Evolutionary conservation across 2,329 filamentous ascomycete species (phyloP).

Genomic region (Aspergillus sp.): DNA sequence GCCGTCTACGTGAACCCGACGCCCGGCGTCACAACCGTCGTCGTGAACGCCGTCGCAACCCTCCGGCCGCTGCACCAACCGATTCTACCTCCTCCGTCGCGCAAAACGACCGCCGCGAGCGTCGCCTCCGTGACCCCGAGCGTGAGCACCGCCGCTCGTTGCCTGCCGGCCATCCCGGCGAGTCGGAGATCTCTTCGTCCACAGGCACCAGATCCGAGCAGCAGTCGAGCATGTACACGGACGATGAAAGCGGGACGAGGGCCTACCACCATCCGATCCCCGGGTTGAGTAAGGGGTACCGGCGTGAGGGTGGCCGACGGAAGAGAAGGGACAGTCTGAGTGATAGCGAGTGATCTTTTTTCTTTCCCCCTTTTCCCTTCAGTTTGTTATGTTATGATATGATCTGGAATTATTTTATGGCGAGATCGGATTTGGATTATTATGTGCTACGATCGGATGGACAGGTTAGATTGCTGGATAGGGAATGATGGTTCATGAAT

Average conservation of each 20-base stretch:
- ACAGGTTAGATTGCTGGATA: not conserved
- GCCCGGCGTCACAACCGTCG: constrained; percentile 24
- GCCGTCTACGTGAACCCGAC: constrained; percentile 14
- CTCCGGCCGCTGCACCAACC: constrained; percentile 15
- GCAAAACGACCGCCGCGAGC: constrained; percentile 30
- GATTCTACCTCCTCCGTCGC: constrained; percentile 23
- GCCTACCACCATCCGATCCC: constrained; percentile 52
- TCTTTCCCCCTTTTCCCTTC: not conserved
- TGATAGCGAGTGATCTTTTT: constrained; percentile 38
- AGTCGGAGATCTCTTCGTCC: constrained; percentile 38
- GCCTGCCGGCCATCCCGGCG: constrained; percentile 30
- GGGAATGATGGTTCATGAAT: not conserved
- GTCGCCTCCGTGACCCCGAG: constrained; percentile 24
- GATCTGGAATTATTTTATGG: no score
- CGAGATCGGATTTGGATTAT: no score
- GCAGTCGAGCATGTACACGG: constrained; percentile 34
- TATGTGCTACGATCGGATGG: no score
- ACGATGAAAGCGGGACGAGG: constrained; percentile 43
- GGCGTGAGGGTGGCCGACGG: constrained; percentile 30
- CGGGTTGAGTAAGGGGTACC: constrained; percentile 41
- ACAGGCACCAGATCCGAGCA: constrained; percentile 28
- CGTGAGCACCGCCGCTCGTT: no score
- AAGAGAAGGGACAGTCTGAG: constrained; percentile 46
- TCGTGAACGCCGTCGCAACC: constrained; percentile 20
- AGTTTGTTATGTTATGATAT: not conserved